A percentile compares a stretch with the other conserved stretches of the same genome.
These are phyloP conservation scores for Trametes meyenii DNA, from an alignment of 768 basidiomycete species.

Conservation along the genomic window DNA sequence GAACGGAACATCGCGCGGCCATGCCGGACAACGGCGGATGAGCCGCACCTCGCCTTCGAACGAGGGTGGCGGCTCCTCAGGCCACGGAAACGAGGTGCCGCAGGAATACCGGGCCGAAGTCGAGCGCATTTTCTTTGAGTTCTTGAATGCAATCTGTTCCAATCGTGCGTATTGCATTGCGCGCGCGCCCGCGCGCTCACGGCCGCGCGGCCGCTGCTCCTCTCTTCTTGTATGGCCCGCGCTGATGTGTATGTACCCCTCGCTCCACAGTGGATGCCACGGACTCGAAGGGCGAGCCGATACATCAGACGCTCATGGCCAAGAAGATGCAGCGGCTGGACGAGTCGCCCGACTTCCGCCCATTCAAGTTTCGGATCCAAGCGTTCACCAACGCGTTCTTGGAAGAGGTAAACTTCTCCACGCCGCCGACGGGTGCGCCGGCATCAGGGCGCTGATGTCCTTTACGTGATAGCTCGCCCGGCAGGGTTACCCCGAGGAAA, in stretches of 20 bases:
- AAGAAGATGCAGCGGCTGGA: constrained; percentile 98
- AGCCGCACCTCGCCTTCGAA: constrained; percentile 32
- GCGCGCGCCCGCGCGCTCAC: background rate
- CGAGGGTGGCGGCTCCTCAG: constrained; percentile 30
- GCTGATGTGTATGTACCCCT: constrained; percentile 22
- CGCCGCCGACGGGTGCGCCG: background rate
- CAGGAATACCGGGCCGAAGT: constrained; percentile 81
- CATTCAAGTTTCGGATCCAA: constrained; percentile 98
- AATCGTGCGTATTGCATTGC: constrained; percentile 66
- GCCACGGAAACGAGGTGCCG: constrained; percentile 66
- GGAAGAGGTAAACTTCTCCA: constrained; percentile 67
- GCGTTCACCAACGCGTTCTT: constrained; percentile 96
- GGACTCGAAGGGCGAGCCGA: constrained; percentile 93
- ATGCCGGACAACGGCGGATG: constrained; percentile 29
- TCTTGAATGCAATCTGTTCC: constrained; percentile 85
- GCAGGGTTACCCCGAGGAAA: constrained; percentile 90
- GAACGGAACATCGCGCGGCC: constrained; percentile 32
- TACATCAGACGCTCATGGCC: constrained; percentile 98
- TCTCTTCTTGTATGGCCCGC: constrained; percentile 17
- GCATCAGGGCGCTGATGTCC: constrained; percentile 16
- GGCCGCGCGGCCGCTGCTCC: constrained; percentile 6
- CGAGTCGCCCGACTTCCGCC: constrained; percentile 94
- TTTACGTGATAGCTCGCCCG: constrained; percentile 60
- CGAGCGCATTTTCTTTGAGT: constrained; percentile 90
- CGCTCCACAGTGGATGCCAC: constrained; percentile 77